These are phyloP conservation scores for Wickerhamomyces hampshirensis DNA, from an alignment of 805 yeast species.

Conservation along the genomic window DNA sequence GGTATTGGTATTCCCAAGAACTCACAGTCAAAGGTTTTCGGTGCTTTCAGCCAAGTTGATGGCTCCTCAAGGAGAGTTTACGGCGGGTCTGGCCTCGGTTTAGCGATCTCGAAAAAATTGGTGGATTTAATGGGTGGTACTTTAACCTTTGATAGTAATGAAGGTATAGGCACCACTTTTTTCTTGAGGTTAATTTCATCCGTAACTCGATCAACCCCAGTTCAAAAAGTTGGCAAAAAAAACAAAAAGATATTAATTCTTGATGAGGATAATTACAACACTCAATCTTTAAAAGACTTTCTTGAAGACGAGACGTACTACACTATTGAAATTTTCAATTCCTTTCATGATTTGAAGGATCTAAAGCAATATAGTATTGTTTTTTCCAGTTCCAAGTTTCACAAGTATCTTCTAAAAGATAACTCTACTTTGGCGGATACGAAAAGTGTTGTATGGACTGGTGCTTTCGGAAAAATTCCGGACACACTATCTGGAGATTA, in stretches of 20 bases:
- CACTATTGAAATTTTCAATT: constrained; percentile 3
- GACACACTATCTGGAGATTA: constrained; percentile 5
- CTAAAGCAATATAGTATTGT: constrained; percentile 6
- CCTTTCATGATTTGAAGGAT: background rate
- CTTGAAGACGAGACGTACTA: constrained; percentile 4
- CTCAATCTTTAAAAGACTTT: constrained; percentile 10
- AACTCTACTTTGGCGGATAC: background rate
- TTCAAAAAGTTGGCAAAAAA: background rate
- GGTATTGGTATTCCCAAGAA: constrained; percentile 86
- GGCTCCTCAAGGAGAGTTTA: constrained; percentile 87
- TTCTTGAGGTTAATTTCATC: constrained; percentile 58
- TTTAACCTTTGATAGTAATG: constrained; percentile 75
- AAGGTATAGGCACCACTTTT: constrained; percentile 77
- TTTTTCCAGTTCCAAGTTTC: constrained; percentile 7
- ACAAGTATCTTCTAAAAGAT: constrained; percentile 3
- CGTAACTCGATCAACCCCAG: background rate
- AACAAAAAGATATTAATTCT: constrained; percentile 9
- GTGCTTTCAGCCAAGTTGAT: constrained; percentile 87
- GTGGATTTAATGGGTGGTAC: constrained; percentile 89
- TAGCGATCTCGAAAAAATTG: constrained; percentile 78
- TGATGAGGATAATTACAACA: constrained; percentile 2
- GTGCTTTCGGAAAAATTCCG: constrained; percentile 12
- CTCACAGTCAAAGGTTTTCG: constrained; percentile 76
- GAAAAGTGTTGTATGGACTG: constrained; percentile 8
- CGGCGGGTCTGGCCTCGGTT: constrained; percentile 88